A percentile compares a stretch with the other conserved stretches of the same genome.
Conservation (phyloP, 2,329 filamentous ascomycete species). For the Penicillium sp. region DNA sequence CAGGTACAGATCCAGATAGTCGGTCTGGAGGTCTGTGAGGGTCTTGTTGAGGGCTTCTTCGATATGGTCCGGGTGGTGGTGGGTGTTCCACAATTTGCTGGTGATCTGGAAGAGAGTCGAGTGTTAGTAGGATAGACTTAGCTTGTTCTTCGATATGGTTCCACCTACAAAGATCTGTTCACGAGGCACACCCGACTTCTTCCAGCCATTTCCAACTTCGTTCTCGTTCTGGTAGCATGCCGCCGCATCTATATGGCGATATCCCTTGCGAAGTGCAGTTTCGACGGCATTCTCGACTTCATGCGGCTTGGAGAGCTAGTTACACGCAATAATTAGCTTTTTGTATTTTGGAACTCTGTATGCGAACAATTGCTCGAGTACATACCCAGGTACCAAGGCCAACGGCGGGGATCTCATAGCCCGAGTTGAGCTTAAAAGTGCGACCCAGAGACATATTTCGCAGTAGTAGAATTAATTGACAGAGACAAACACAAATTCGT, state of each 20-base stretch:
- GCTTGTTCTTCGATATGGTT: background rate
- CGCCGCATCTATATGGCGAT: slow-evolving; percentile 52
- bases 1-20: slow-evolving; percentile 60
- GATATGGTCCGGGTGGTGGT: slow-evolving; percentile 55
- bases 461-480: too few relatives aligned
- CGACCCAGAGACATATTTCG: slow-evolving; percentile 38
- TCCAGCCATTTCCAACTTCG: slow-evolving; percentile 38
- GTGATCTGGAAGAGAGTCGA: slow-evolving; percentile 51
- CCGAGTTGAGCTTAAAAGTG: slow-evolving; percentile 48
- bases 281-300: slow-evolving; percentile 56
- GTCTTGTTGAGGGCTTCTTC: slow-evolving; percentile 55
- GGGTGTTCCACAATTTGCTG: slow-evolving; percentile 63
- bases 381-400: slow-evolving; percentile 49
- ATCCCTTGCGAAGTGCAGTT: slow-evolving; percentile 46
- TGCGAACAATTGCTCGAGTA: too few relatives aligned
- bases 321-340: too few relatives aligned
- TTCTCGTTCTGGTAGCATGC: slow-evolving; percentile 41
- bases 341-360: too few relatives aligned
- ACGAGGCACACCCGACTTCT: slow-evolving; percentile 37
- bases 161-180: slow-evolving; percentile 37
- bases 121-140: too few relatives aligned
- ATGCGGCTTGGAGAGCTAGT: slow-evolving; percentile 39
- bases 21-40: slow-evolving; percentile 54
- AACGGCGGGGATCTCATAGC: slow-evolving; percentile 46
- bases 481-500: background rate